phyloP scores from a whole-genome alignment of 2,329 filamentous ascomycete genomes.

The Lasiodiplodia gonubiensis region DNA sequence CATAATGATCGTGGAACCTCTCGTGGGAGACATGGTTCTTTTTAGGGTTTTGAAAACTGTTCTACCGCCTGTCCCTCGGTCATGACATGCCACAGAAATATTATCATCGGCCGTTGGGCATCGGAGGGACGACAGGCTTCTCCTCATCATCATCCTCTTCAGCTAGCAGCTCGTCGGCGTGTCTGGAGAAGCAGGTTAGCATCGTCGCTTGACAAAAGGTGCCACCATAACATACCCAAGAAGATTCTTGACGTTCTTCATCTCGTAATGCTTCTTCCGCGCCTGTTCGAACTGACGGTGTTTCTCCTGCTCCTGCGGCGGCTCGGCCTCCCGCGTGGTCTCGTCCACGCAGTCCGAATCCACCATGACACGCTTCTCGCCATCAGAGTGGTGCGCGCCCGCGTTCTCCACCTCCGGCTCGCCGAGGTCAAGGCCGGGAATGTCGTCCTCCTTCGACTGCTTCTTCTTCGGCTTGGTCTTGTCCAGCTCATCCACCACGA shows the following conservation, averaged over 20 bases:
- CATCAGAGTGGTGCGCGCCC: constrained; percentile 43
- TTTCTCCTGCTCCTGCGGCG: constrained; percentile 79
- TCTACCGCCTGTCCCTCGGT: constrained; percentile 12
- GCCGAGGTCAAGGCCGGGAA: constrained; percentile 88
- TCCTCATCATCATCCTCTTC: constrained; percentile 48
- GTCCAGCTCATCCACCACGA: constrained; percentile 73
- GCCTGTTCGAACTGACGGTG: constrained; percentile 89
- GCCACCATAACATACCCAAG: constrained; percentile 64
- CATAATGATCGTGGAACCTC: constrained; percentile 21
- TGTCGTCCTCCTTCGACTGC: constrained; percentile 71
- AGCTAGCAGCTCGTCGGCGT: constrained; percentile 50
- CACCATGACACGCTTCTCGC: constrained; percentile 82
- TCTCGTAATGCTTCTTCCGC: constrained; percentile 98
- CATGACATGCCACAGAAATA: not conserved
- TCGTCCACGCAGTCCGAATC: constrained; percentile 55
- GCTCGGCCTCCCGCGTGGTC: constrained; percentile 38
- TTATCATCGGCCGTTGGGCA: constrained; percentile 27
- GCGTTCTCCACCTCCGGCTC: constrained; percentile 71
- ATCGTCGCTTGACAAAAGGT: not conserved
- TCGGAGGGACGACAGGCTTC: constrained; percentile 27
- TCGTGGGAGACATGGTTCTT: constrained; percentile 21
- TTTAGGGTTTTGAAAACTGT: constrained; percentile 14
- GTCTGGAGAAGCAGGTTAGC: constrained; percentile 36
- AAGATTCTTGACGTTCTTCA: constrained; percentile 89
- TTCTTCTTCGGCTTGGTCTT: constrained; percentile 54